phyloP scores from a whole-genome alignment of 148 eudicot species.

The Fallopia convolvulus region DNA sequence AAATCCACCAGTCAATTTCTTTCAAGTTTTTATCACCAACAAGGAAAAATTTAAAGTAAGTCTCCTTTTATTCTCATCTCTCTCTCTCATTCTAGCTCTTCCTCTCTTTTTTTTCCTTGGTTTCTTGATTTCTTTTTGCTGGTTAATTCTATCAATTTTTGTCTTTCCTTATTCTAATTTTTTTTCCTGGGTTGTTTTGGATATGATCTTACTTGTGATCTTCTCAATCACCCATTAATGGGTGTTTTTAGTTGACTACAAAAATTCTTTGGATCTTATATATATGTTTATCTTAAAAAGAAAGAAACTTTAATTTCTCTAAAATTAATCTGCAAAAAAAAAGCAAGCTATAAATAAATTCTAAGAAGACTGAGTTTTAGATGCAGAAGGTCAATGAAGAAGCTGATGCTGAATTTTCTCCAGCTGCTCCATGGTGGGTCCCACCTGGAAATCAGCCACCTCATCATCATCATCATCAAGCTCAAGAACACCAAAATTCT shows the following conservation, averaged over 20 bases:
- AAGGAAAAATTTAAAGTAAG: neutral
- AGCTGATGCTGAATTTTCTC: conserved; percentile 2
- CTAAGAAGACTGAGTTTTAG: neutral
- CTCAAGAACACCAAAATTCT: neutral
- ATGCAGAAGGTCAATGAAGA: neutral
- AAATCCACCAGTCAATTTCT: neutral
- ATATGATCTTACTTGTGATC: neutral
- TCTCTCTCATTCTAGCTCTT: neutral
- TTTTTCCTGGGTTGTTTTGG: neutral
- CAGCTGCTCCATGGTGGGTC: neutral
- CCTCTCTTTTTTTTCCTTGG: neutral
- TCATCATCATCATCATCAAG: neutral
- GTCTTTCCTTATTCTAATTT: neutral
- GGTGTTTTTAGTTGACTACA: no score
- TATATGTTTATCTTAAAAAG: neutral
- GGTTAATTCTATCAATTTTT: neutral
- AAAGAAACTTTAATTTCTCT: no score
- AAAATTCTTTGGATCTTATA: no score
- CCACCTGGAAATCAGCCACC: neutral
- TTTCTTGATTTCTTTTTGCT: neutral
- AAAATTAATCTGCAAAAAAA: no score
- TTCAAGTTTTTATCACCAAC: neutral
- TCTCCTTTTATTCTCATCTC: neutral
- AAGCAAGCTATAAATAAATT: no score
- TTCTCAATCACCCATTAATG: neutral